phyloP scores from a whole-genome alignment of 2,329 filamentous ascomycete species.

The Chaetomiaceae sp. region DNA sequence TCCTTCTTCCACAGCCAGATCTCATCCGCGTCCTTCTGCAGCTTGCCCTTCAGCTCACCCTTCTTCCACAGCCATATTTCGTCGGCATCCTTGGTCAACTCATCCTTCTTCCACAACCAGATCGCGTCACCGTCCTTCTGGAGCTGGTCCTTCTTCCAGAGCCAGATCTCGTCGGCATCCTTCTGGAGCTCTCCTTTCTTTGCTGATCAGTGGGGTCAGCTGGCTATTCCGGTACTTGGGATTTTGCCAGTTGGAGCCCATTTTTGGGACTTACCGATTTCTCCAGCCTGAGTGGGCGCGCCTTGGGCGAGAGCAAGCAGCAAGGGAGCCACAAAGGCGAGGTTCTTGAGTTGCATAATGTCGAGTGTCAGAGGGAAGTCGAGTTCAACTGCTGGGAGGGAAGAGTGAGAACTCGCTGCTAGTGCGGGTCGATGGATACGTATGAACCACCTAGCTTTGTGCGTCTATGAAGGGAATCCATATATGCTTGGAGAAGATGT shows the following conservation, averaged over 20 bases:
- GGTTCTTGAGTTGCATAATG: not conserved
- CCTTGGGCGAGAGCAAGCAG: not conserved
- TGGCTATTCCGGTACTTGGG: no score
- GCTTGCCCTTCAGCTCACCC: not conserved
- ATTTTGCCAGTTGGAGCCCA: no score
- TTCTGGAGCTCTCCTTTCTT: no score
- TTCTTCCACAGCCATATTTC: not conserved
- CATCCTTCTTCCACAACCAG: not conserved
- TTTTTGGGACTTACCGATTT: not conserved
- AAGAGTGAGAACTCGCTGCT: no score
- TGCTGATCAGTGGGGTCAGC: no score
- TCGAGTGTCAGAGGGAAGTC: not conserved
- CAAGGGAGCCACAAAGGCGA: not conserved
- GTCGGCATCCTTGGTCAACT: not conserved
- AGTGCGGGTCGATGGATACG: no score
- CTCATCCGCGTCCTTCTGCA: not conserved
- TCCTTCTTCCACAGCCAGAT: constrained; percentile 1
- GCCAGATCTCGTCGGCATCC: no score
- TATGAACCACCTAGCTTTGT: no score
- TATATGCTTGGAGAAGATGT: no score
- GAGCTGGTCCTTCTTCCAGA: not conserved
- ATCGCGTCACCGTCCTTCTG: not conserved
- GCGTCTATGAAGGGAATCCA: no score
- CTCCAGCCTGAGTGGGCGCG: not conserved
- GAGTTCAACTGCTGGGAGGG: no score